Percentiles rank a stretch among this genome's conserved stretches.
Conservation (phyloP, 1,284 basidiomycete species). For the Agroathelia rolfsii region DNA sequence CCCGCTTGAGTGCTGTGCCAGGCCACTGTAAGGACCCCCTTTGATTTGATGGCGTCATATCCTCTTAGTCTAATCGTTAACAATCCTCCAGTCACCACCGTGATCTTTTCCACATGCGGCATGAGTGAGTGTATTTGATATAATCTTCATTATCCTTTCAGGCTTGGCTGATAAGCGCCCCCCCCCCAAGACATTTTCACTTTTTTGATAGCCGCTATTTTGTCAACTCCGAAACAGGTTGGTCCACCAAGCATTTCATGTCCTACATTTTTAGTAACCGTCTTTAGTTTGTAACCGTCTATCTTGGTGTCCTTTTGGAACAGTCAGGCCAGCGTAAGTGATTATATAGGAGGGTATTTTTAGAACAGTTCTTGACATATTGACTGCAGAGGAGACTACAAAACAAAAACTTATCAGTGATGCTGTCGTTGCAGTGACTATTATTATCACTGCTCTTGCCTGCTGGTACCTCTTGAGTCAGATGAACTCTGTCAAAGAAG, state of each 20-base stretch:
- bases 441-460: conserved; percentile 65
- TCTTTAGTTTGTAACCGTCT: conserved; percentile 65
- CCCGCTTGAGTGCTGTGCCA: conserved; percentile 72
- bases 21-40: conserved; percentile 46
- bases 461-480: conserved; percentile 77
- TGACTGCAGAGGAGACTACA: conserved; percentile 20
- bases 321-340: conserved; percentile 16
- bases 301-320: conserved; percentile 59
- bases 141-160: no score
- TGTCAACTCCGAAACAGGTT: conserved; percentile 77
- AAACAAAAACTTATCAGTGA: conserved; percentile 55
- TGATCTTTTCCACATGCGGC: conserved; percentile 73
- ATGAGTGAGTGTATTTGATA: no score
- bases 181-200: no score
- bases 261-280: no score
- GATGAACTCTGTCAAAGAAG: conserved; percentile 69
- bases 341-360: conserved; percentile 7
- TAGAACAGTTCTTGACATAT: background rate
- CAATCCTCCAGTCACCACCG: conserved; percentile 42
- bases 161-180: no score
- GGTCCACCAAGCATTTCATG: no score
- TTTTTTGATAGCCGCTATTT: conserved; percentile 60
- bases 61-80: background rate
- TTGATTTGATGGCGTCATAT: conserved; percentile 3
- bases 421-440: conserved; percentile 50